phyloP scores from a whole-genome alignment of 805 yeast species.

The Candida patagonica region DNA sequence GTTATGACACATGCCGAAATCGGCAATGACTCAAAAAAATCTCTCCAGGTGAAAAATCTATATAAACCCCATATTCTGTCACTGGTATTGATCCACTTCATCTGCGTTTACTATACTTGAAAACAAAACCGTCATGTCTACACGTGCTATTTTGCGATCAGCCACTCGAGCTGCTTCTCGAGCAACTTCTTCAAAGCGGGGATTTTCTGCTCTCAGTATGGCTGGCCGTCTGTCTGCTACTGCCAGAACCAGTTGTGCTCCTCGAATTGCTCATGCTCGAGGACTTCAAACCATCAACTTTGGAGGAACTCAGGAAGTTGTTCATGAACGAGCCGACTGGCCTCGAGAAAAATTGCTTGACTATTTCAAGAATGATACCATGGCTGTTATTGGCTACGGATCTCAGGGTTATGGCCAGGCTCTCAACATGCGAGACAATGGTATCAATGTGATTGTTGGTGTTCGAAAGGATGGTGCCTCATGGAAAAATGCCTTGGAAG shows the following conservation, averaged over 20 bases:
- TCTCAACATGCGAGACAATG: slow-evolving; percentile 97
- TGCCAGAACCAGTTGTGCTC: slow-evolving; percentile 37
- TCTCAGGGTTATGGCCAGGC: slow-evolving; percentile 99
- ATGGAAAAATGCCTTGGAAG: slow-evolving; percentile 99
- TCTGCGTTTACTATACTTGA: neutral
- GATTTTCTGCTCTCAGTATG: slow-evolving; percentile 41
- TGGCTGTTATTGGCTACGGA: slow-evolving; percentile 98
- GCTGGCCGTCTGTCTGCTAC: slow-evolving; percentile 50
- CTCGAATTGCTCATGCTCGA: slow-evolving; percentile 48
- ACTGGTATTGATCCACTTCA: neutral
- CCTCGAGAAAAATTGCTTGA: slow-evolving; percentile 92
- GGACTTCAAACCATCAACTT: slow-evolving; percentile 96
- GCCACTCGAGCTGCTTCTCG: slow-evolving; percentile 10
- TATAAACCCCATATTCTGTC: slow-evolving; percentile 1
- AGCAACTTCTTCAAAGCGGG: slow-evolving; percentile 42
- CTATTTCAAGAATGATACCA: slow-evolving; percentile 96
- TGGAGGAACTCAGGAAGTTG: slow-evolving; percentile 90
- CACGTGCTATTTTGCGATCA: slow-evolving; percentile 33
- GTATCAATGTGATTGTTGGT: slow-evolving; percentile 95
- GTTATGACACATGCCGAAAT: neutral
- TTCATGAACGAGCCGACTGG: slow-evolving; percentile 99
- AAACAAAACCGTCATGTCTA: slow-evolving; percentile 12
- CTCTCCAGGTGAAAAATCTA: neutral
- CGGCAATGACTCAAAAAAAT: slow-evolving; percentile 1
- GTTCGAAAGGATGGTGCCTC: slow-evolving; percentile 98